Evolutionary conservation across 2,329 filamentous ascomycete species (phyloP).

Genomic region (Fusarium tricinctum): DNA sequence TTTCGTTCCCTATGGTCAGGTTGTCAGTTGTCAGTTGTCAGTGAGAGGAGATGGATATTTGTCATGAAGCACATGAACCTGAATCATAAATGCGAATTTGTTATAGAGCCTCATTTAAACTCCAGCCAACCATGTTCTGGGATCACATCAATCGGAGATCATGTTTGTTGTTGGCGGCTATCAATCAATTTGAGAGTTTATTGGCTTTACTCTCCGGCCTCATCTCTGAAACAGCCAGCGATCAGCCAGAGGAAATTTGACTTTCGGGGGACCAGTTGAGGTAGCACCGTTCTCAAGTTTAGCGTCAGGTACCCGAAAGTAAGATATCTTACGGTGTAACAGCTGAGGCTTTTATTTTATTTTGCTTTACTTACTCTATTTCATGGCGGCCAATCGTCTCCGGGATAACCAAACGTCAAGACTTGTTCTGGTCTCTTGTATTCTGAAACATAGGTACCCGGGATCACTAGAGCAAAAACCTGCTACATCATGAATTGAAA

Average conservation of each 20-base stretch:
- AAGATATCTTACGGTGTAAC: constrained; percentile 6
- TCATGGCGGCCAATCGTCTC: background rate
- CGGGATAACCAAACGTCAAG: constrained; percentile 11
- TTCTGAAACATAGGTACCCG: background rate
- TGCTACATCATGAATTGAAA: background rate
- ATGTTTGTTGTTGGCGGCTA: constrained; percentile 28
- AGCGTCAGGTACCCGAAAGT: constrained; percentile 45
- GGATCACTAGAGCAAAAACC: constrained; percentile 4
- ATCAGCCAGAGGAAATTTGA: constrained; percentile 22
- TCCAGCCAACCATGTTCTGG: constrained; percentile 8
- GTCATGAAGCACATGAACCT: constrained; percentile 2
- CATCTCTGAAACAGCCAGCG: constrained; percentile 22
- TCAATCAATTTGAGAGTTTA: constrained; percentile 30
- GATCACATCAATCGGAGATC: constrained; percentile 4
- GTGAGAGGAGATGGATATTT: background rate
- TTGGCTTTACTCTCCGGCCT: constrained; percentile 19
- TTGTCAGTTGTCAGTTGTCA: background rate
- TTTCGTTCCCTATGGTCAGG: background rate
- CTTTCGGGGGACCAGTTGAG: constrained; percentile 10
- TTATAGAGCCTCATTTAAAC: constrained; percentile 18
- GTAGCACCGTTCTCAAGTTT: constrained; percentile 14
- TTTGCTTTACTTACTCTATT: background rate
- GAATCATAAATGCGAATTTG: constrained; percentile 1
- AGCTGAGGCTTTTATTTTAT: constrained; percentile 21
- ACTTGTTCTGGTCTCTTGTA: constrained; percentile 10